Base-by-base conservation (phyloP, 108 stramenopile species). In the Pseudonitzschia pungens region DNA sequence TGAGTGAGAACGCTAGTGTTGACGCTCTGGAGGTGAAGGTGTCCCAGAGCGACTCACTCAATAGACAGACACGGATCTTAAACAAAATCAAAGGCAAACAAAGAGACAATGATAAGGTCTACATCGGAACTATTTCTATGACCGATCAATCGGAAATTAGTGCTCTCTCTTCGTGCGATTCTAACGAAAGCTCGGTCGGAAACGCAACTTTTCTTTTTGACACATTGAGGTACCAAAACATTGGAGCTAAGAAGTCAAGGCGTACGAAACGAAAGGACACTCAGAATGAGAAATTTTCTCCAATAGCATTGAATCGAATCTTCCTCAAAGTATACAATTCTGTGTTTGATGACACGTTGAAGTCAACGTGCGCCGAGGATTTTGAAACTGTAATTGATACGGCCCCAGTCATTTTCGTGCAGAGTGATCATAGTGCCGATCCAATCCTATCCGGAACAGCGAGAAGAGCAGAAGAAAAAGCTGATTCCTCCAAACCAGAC, bases 301-400 rank as follows among this genome's bases (percentile, higher is more conserved):
- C 24, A 8, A 54, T 54, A 14, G 29, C 26, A 26, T 58, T 58
- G 10, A 5, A 58, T 58, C 27, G 57, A 58, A 58, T 58, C 3
- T 58, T 22, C 27, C 57, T 58, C 21, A 14, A 22, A 3, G 15
- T 58, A 5, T 27, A 58, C 21, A n/a, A 58, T 58, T 28, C 57
- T 31, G 27, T 58, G 27, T 14, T 58, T 27, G 57, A 31, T 22
- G n/a, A 28, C 15, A n/a, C 57, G 57, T 27, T 58, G 22, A 9
- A 58, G 57, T 6, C n/a, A 14, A n/a, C 57, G 57, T 58, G 57
- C 14, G 57, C 15, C n/a, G 29, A 58, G 24, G 57, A 58, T 26
- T 3, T 15, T 8, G 29, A 58, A 12, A n/a, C 57, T 27, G 24
- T 24, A 31, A 18, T 18, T 48, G n/a, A n/a, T 48, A 10, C 45